phyloP scores from a whole-genome alignment of 2,329 filamentous ascomycete species.

The Penicillium fuscoglaucum region DNA sequence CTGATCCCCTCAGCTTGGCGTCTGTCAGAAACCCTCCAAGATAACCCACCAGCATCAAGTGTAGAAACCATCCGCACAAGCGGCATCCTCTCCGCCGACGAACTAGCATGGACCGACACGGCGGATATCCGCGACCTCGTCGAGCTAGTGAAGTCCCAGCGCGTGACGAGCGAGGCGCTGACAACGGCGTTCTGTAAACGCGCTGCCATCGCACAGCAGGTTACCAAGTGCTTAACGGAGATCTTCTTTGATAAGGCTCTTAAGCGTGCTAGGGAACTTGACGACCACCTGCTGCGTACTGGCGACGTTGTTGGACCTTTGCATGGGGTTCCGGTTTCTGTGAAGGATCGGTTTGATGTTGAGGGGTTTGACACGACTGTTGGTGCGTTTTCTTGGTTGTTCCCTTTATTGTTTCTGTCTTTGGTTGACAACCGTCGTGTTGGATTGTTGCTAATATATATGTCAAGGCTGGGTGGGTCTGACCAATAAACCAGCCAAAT shows the following conservation, averaged over 20 bases:
- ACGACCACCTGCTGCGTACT: conserved; percentile 52
- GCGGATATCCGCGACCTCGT: conserved; percentile 21
- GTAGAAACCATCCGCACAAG: conserved; percentile 22
- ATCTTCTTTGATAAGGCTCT: conserved; percentile 57
- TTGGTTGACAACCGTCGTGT: background rate
- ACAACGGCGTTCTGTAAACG: conserved; percentile 19
- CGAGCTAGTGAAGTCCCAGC: conserved; percentile 10
- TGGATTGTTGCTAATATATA: background rate
- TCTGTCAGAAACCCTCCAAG: conserved; percentile 15
- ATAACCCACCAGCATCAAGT: conserved; percentile 10
- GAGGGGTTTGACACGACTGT: conserved; percentile 30
- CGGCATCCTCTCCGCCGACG: conserved; percentile 21
- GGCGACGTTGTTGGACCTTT: conserved; percentile 60
- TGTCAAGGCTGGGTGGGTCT: conserved; percentile 50
- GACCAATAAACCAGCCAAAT: conserved; percentile 29
- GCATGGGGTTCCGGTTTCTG: conserved; percentile 59
- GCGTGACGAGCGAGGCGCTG: conserved; percentile 14
- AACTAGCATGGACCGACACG: conserved; percentile 27
- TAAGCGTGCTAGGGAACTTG: conserved; percentile 49
- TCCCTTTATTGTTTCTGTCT: background rate
- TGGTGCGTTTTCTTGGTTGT: conserved; percentile 17
- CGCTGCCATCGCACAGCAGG: conserved; percentile 14
- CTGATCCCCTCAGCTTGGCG: conserved; percentile 21
- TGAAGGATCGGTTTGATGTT: conserved; percentile 70
- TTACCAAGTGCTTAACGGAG: conserved; percentile 19